phyloP scores from a whole-genome alignment of 2,329 filamentous ascomycete genomes.

The Alternaria viburni region DNA sequence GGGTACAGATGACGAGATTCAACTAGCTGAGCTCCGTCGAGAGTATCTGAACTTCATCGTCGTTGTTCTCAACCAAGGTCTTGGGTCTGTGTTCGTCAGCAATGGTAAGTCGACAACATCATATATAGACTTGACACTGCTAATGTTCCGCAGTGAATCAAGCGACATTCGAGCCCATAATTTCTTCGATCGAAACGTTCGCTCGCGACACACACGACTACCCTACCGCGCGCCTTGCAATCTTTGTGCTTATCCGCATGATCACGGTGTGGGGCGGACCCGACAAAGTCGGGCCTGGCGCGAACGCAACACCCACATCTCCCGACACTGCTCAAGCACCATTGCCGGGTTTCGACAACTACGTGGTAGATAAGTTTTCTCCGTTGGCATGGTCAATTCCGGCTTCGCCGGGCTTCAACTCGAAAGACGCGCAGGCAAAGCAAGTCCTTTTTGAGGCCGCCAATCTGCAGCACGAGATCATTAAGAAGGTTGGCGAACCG shows the following conservation, averaged over 20 bases:
- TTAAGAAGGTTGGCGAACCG: slow-evolving; percentile 83
- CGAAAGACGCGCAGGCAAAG: slow-evolving; percentile 85
- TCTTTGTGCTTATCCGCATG: slow-evolving; percentile 83
- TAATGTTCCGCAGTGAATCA: slow-evolving; percentile 69
- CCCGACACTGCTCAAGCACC: slow-evolving; percentile 60
- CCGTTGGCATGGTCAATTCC: slow-evolving; percentile 89
- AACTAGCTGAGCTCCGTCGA: slow-evolving; percentile 85
- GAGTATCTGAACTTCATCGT: slow-evolving; percentile 96
- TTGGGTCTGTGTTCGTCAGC: slow-evolving; percentile 87
- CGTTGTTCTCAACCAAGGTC: slow-evolving; percentile 87
- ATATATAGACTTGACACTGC: not conserved
- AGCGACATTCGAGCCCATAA: slow-evolving; percentile 84
- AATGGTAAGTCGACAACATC: slow-evolving; percentile 57
- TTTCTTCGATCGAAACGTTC: slow-evolving; percentile 83
- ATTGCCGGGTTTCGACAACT: slow-evolving; percentile 87
- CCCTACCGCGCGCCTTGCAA: slow-evolving; percentile 74
- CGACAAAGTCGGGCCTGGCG: slow-evolving; percentile 58
- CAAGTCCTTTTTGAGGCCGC: slow-evolving; percentile 90
- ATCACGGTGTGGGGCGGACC: slow-evolving; percentile 88
- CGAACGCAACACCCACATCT: slow-evolving; percentile 42
- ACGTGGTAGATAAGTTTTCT: slow-evolving; percentile 89
- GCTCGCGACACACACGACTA: slow-evolving; percentile 76
- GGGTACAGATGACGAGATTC: slow-evolving; percentile 96
- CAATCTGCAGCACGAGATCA: slow-evolving; percentile 84
- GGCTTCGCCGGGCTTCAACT: slow-evolving; percentile 77